Evolutionary conservation across 176 grass and related monocot species (phyloP).

Genomic region (Eleusine coracana): DNA sequence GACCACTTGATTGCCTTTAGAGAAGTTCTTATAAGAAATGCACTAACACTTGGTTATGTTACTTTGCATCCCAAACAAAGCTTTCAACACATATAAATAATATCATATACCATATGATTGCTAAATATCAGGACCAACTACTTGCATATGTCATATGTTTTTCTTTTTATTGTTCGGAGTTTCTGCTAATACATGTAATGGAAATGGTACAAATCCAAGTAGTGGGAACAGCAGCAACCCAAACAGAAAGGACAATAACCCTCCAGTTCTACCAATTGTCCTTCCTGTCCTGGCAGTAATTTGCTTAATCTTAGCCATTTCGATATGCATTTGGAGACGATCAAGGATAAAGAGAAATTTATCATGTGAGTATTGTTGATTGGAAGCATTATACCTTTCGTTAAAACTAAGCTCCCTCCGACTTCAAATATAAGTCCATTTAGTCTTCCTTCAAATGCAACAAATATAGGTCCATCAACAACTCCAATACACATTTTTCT

Average conservation of each 20-base stretch:
- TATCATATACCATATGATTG: no score
- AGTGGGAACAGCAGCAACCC: neutral
- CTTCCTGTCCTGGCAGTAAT: conserved; percentile 21
- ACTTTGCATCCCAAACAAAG: no score
- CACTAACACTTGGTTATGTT: no score
- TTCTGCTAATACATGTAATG: neutral
- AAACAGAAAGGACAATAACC: neutral
- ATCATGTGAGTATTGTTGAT: conserved; percentile 30
- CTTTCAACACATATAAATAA: no score
- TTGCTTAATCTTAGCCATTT: conserved; percentile 28
- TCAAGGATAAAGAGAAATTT: neutral
- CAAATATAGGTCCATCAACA: no score
- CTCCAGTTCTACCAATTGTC: conserved; percentile 10
- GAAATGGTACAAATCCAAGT: neutral
- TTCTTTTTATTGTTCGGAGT: neutral
- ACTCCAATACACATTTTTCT: no score
- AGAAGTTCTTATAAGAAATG: no score
- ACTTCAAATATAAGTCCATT: no score
- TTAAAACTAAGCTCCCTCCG: no score
- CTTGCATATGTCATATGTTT: neutral
- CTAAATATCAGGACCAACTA: neutral
- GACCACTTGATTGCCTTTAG: no score
- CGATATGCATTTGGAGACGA: conserved; percentile 36
- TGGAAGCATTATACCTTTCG: neutral
- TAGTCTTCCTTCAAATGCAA: no score